Evolutionary conservation across 164 flowering plant genomes (phyloP).

Genomic region (Stephania cephalantha): DNA sequence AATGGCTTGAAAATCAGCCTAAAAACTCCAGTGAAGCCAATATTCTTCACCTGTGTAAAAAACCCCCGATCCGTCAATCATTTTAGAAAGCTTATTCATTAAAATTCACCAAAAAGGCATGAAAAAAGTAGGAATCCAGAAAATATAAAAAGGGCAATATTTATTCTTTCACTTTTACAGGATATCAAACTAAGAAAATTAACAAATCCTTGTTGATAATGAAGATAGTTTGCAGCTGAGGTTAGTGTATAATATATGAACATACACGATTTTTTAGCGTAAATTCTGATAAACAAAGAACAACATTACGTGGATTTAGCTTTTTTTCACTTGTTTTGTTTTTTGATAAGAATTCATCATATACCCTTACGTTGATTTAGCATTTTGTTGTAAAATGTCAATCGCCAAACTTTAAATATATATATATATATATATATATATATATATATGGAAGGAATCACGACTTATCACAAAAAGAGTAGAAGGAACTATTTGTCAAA

Average conservation of each 20-base stretch:
- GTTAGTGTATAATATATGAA: no score
- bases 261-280: no score
- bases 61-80: conserved; percentile 1
- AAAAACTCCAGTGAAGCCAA: conserved; percentile 95
- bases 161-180: not conserved
- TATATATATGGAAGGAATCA: no score
- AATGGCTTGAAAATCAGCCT: conserved; percentile 90
- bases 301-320: not conserved
- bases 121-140: not conserved
- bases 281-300: no score
- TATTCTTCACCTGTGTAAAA: conserved; percentile 64
- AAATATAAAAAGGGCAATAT: not conserved
- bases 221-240: not conserved
- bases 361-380: no score
- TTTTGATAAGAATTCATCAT: no score
- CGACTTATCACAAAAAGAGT: no score
- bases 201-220: not conserved
- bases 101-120: not conserved
- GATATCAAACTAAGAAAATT: not conserved
- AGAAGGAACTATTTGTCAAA: no score
- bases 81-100: not conserved
- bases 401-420: no score
- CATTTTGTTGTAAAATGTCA: no score
- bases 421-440: no score
- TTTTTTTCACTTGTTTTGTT: no score